Base-by-base conservation (phyloP, 1,284 basidiomycete species). In the Sphaerobolus stellatus region DNA sequence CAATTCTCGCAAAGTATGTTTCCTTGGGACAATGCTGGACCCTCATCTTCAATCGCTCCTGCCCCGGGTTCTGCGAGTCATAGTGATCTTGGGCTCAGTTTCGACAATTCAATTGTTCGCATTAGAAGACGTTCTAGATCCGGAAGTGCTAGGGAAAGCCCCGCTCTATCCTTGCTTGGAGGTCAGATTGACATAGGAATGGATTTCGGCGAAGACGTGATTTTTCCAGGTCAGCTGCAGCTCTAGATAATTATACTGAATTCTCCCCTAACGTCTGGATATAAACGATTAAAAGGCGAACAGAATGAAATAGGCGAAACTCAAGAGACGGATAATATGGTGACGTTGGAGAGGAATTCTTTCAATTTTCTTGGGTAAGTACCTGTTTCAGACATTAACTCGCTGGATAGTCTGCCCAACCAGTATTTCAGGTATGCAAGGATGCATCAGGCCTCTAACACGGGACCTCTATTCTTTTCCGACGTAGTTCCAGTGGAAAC, bases 21-120 rank as follows among this genome's bases (percentile, higher is more conserved):
- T 66, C 90, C 89, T 4, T 92, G 89, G 89, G 88, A 91, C 62
- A 78, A 90, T 66, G 87, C 86, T 14, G 86, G 83, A 2, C 33
- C 14, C 16, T 54, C 52, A 28, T 49, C 52, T 20, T 41, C 52
- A 2, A 86, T 78, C 57, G 86, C 85, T 11, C 87, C 86, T 3
- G 73, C 65, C 31, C 64, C 64, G 33, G 73, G 65, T 3, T 78
- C 56, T 74, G 69, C 5, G 71, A 33, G 78, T 75, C 59, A 78
- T 81, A 54, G 47, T 43, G 38, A 54, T 40, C 29, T 38, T 56
- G 71, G 70, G 45, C 62, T 78, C 41, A 78, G 74, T 59, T 62
- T 83, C 33, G 79, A 81, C 31, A 74, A 71, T 14, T 79, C 75
- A 4, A 82, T 84, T 50, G 69, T 78, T 29, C 75, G 71, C 49